Base-by-base conservation (phyloP, 2,329 filamentous ascomycete species). In the Ophiognomonia clavigignenti-juglandacearum region DNA sequence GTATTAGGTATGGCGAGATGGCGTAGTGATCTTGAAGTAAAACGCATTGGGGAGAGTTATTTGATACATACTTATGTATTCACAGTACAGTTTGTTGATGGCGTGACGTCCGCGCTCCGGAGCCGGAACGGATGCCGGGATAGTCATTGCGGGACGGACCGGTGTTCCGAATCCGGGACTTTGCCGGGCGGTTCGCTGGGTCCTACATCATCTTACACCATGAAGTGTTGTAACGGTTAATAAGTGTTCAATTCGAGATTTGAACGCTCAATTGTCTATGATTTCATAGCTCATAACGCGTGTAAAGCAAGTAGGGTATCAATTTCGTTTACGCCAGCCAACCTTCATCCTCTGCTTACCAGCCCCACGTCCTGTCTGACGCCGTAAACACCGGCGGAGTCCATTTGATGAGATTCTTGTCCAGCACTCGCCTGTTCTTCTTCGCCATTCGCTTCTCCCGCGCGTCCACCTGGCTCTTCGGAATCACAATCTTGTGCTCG, bases 331-430 rank as follows among this genome's bases (percentile, higher is more conserved):
- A 18, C n/a, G n/a, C n/a, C n/a, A n/a, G n/a, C n/a, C n/a, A n/a
- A n/a, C n/a, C n/a, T n/a, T n/a, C n/a, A n/a, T 16, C 10, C 37
- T 16, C 10, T 13, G 4, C 22, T 55, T 72, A 96, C 92, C 92
- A 97, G 52, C 91, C 95, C 93, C 93, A 97, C 11, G 92, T 97
- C 57, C 92, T 78, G 56, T 82, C 88, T 13, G 86, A 88, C 1
- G 92, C 91, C 22, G 86, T 91, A 61, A 97, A 97, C 0, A 96
- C 87, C 0, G 93, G 93, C 10, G 93, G 92, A 66, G 95, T 97
- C 93, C 93, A 98, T 59, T 90, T 85, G 48, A 98, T 82, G 58
- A 80, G 78, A 18, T 81, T 77, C 0, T 91, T 76, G 52, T 95
- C 86, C 54, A 98, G 91, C 37, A 78, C 69, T 45, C 86, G 77